A percentile compares a stretch with the other conserved stretches of the same genome.
These are phyloP conservation scores for Hypericum androsaemum DNA, from an alignment of 345 rosid genomes.

Conservation along the genomic window DNA sequence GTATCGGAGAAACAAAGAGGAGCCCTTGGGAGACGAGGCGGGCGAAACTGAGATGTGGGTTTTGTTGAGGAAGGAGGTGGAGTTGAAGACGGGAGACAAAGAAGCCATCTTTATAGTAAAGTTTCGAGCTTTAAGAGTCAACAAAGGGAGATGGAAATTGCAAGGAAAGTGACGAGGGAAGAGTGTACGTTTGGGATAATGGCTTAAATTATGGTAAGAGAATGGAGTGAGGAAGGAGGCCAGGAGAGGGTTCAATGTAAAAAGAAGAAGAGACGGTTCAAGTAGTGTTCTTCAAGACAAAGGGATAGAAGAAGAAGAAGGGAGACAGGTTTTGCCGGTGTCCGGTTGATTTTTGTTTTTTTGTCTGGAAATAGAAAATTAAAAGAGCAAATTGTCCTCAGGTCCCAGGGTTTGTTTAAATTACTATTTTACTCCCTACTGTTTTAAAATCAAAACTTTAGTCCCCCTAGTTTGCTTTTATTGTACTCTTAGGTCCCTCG, in stretches of 20 bases:
- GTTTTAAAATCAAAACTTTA: too few species aligned
- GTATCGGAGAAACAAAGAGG: not conserved
- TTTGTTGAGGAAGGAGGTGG: constrained; percentile 32
- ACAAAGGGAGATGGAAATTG: not conserved
- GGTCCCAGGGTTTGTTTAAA: too few species aligned
- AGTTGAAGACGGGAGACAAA: constrained; percentile 36
- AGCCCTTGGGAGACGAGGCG: constrained; percentile 17
- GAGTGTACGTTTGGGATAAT: constrained; percentile 18
- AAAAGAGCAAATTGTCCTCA: too few species aligned
- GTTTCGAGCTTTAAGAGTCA: not conserved
- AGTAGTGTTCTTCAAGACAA: constrained; percentile 26
- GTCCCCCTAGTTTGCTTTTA: too few species aligned
- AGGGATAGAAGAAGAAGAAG: constrained; percentile 4
- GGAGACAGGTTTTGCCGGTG: not conserved
- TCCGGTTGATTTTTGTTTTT: not conserved
- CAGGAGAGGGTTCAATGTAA: not conserved
- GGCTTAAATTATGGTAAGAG: not conserved
- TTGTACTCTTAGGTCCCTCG: too few species aligned
- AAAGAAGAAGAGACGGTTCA: constrained; percentile 4
- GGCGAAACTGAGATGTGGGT: constrained; percentile 19
- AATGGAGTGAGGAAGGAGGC: constrained; percentile 2
- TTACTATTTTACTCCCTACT: too few species aligned
- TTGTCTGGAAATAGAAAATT: too few species aligned
- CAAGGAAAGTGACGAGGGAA: not conserved
- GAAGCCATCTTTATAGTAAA: constrained; percentile 44